Percentiles rank a stretch among this genome's conserved stretches.
Conservation (phyloP, 2,329 filamentous ascomycete genomes). For the Ophiocordyceps sinensis region DNA sequence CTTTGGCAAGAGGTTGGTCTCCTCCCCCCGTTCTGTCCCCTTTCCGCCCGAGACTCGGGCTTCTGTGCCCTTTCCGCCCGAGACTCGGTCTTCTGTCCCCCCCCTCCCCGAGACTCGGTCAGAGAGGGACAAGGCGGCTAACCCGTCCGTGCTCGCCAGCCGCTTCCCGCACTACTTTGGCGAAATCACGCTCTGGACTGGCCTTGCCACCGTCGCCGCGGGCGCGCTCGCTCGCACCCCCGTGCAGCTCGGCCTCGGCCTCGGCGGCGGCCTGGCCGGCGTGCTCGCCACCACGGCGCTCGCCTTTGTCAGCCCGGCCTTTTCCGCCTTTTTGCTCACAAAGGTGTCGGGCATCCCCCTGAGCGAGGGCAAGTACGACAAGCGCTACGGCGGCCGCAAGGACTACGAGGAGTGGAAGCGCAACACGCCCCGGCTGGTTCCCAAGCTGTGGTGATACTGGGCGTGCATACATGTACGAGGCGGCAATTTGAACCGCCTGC, state of each 20-base stretch:
- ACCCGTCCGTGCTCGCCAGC: conserved; percentile 8
- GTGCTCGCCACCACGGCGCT: conserved; percentile 21
- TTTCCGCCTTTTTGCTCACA: conserved; percentile 46
- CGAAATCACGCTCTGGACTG: conserved; percentile 55
- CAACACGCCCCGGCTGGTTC: conserved; percentile 43
- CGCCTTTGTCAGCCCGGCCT: conserved; percentile 45
- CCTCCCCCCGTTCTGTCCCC: no score
- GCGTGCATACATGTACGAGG: no score
- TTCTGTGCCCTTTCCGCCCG: no score
- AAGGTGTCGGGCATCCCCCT: conserved; percentile 51
- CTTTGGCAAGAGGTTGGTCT: conserved; percentile 36
- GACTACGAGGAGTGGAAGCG: conserved; percentile 56
- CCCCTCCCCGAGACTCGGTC: not conserved
- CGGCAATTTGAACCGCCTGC: no score
- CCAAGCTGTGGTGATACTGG: conserved; percentile 4
- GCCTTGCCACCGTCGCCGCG: conserved; percentile 44
- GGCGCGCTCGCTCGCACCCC: conserved; percentile 39
- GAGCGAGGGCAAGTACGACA: conserved; percentile 56
- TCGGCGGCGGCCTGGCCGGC: conserved; percentile 26
- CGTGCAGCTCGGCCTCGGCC: conserved; percentile 41
- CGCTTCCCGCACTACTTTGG: conserved; percentile 60
- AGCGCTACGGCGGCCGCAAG: conserved; percentile 44
- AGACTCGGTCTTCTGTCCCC: not conserved
- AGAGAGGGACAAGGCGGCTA: not conserved
- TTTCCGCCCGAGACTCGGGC: no score